phyloP scores from a whole-genome alignment of 495 filamentous ascomycete species.

The Lindgomyces ingoldianus region DNA sequence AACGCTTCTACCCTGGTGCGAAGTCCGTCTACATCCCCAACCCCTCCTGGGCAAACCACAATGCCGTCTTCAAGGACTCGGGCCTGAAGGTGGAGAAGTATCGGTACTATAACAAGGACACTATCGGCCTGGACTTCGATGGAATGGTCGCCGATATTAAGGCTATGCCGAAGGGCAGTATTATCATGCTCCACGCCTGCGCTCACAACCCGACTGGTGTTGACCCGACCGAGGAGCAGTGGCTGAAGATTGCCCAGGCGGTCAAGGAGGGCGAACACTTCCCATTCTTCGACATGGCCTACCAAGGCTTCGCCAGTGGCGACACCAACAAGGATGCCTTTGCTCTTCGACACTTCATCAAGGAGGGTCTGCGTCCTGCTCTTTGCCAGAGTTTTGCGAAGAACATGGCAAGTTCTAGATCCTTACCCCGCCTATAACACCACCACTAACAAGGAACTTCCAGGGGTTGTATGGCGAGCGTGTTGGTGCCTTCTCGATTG shows the following conservation, averaged over 20 bases:
- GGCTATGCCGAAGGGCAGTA: constrained; percentile 78
- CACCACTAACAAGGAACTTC: neutral
- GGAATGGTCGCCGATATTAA: constrained; percentile 91
- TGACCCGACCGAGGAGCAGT: constrained; percentile 89
- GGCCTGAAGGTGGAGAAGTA: constrained; percentile 89
- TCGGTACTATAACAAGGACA: constrained; percentile 98
- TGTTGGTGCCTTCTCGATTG: constrained; percentile 93
- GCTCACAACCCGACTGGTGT: constrained; percentile 98
- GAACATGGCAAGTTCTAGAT: constrained; percentile 77
- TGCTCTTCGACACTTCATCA: constrained; percentile 85
- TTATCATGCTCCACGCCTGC: constrained; percentile 93
- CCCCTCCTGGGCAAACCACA: constrained; percentile 98
- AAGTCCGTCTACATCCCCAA: constrained; percentile 96
- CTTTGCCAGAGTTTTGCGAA: constrained; percentile 97
- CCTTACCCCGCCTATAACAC: neutral
- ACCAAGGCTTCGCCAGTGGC: constrained; percentile 96
- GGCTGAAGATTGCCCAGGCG: constrained; percentile 86
- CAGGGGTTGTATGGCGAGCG: constrained; percentile 97
- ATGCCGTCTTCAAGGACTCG: constrained; percentile 91
- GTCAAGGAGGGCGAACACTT: constrained; percentile 89
- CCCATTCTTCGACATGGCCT: constrained; percentile 99
- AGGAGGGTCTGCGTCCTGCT: constrained; percentile 84
- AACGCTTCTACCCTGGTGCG: constrained; percentile 80
- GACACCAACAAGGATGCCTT: constrained; percentile 92
- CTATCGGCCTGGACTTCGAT: constrained; percentile 95